Percentiles rank a stretch among this genome's conserved stretches.
Evolutionary conservation across 2,329 filamentous ascomycete species (phyloP).

Genomic region (Penicillium digitatum): DNA sequence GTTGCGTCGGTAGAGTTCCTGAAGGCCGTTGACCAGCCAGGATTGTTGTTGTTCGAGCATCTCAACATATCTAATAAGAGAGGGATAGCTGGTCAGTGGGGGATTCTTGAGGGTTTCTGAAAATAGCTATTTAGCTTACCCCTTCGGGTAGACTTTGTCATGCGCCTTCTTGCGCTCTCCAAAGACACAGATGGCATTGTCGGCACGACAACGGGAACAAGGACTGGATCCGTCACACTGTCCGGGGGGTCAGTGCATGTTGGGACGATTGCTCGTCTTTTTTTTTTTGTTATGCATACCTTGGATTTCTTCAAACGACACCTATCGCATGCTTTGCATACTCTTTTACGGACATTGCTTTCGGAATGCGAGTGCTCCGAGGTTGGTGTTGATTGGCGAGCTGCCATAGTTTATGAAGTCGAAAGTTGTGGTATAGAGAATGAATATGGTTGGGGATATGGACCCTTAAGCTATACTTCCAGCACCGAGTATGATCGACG

Average conservation of each 20-base stretch:
- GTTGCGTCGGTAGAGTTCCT: slow-evolving; percentile 56
- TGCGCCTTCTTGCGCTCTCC: slow-evolving; percentile 63
- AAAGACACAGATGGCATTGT: slow-evolving; percentile 63
- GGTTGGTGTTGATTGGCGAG: slow-evolving; percentile 40
- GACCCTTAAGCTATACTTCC: slow-evolving; percentile 22
- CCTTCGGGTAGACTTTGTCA: slow-evolving; percentile 66
- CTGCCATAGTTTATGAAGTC: slow-evolving; percentile 32
- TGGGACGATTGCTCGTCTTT: slow-evolving; percentile 10
- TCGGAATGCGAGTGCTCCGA: slow-evolving; percentile 43
- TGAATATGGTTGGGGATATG: slow-evolving; percentile 1
- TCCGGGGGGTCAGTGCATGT: slow-evolving; percentile 24
- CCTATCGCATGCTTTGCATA: slow-evolving; percentile 64
- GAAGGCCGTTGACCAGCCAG: slow-evolving; percentile 58
- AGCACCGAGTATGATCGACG: slow-evolving; percentile 23
- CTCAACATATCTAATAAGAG: slow-evolving; percentile 55
- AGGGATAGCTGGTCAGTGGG: slow-evolving; percentile 7
- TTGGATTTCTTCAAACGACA: slow-evolving; percentile 65
- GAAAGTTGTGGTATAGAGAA: neutral
- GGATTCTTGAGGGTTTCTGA: neutral
- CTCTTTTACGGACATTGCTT: slow-evolving; percentile 55
- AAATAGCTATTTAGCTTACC: slow-evolving; percentile 43
- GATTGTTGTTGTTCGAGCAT: slow-evolving; percentile 64
- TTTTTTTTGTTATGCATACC: slow-evolving; percentile 37
- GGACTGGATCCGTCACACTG: slow-evolving; percentile 60
- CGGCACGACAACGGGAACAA: slow-evolving; percentile 59